Conservation (phyloP, 148 eudicot genomes). For the Camellia granthamiana region DNA sequence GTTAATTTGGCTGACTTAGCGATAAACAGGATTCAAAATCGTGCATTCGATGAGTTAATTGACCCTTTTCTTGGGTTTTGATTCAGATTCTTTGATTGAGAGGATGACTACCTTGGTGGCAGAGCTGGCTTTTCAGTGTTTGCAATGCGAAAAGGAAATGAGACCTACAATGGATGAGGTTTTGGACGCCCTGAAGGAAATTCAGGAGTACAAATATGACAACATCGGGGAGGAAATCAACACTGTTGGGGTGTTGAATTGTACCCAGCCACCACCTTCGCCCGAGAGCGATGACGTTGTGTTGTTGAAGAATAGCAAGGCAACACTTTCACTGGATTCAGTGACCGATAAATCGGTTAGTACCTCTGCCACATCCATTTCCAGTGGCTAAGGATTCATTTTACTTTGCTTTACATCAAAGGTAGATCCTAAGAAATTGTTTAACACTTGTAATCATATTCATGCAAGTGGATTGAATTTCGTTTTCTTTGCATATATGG, state of each 20-base stretch:
- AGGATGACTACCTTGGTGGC: constrained; percentile 37
- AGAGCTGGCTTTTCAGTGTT: constrained; percentile 33
- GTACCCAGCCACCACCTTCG: neutral
- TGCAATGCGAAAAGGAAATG: constrained; percentile 5
- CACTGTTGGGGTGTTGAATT: too few relatives aligned
- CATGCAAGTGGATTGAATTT: neutral
- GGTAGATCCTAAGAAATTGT: neutral
- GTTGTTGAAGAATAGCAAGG: constrained; percentile 15
- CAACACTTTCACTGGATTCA: neutral
- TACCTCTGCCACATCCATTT: neutral
- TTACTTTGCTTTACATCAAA: neutral
- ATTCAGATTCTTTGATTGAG: constrained; percentile 22
- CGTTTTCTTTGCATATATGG: neutral
- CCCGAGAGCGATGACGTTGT: constrained; percentile 20
- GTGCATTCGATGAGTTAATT: constrained; percentile 31
- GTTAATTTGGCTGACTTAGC: constrained; percentile 19
- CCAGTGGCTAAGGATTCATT: neutral
- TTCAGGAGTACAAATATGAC: neutral
- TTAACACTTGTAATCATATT: neutral
- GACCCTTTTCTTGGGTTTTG: constrained; percentile 28
- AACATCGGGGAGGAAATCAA: too few relatives aligned
- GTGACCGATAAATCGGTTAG: neutral
- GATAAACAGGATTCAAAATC: constrained; percentile 33
- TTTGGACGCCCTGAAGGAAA: neutral
- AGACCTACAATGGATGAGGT: constrained; percentile 10